Evolutionary conservation across 257 asterid genomes (phyloP), one percentile per base, ranked within the genome.

Genomic region (Solanum corneliomulleri): DNA sequence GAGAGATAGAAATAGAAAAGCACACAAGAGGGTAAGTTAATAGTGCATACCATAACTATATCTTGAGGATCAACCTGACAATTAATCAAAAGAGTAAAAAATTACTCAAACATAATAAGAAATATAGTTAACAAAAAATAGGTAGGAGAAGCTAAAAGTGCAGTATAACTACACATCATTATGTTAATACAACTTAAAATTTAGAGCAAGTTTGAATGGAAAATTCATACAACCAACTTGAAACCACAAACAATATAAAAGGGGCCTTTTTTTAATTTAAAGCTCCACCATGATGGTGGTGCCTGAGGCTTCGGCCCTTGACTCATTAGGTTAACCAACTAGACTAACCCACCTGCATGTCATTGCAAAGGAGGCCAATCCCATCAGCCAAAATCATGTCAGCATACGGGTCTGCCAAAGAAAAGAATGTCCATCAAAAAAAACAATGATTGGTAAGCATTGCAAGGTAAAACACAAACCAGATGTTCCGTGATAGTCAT

Each of bases 11-110:
- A 15, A 27, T 14, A 83, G 15, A 75, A 66, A 16, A 21, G 4
- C 14, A 27, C 60, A 35, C 23, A 11, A 25, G 44, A 52, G 80
- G 21, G 10, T 23, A 78, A 37, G 42, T 21, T 35, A 56, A 41
- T 27, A 78, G 18, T 89, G 89, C 98, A 90, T 94, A 96, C 99
- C 96, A 91, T 94, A 90, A 96, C 99, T 88, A 95, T 94, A 92
- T 96, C 99, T 91, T 95, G 98, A 71, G 96, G 99, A 91, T 96
- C 98, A 83, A 96, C 99, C 99, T 96, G 95, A 89, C 75, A 91
- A 86, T 85, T 84, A 49, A 60, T 64, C 69, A 81, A 81, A 27
- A 81, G 85, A 47, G 85, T 29, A 16, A 29, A 81, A 5, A 18
- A 49, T 47, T 81, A 49, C 85, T 81, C 69, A 1, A 18, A 39